Conservation (phyloP, 495 filamentous ascomycete genomes). For the Aspergillus bertholletiae region DNA sequence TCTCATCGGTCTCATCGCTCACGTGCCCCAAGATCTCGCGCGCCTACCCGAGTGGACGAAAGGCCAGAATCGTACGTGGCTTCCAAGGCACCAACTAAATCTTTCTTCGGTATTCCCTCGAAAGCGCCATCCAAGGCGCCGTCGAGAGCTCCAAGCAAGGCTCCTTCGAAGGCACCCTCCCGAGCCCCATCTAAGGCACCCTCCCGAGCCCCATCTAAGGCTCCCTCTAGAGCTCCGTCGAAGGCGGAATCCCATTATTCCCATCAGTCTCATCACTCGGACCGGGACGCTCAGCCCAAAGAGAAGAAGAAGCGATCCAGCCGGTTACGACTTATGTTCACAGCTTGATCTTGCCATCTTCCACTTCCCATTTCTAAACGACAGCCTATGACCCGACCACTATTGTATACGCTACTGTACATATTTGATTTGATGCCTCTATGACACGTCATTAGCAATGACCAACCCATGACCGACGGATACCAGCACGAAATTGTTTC, state of each 20-base stretch:
- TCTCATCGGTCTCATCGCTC: slow-evolving; percentile 41
- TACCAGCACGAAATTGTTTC: neutral
- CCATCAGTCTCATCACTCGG: slow-evolving; percentile 20
- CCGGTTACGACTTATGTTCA: slow-evolving; percentile 43
- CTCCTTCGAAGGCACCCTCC: slow-evolving; percentile 15
- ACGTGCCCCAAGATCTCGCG: slow-evolving; percentile 13
- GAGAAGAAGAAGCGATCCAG: slow-evolving; percentile 43
- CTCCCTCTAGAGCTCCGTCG: slow-evolving; percentile 19
- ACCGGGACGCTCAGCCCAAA: slow-evolving; percentile 32
- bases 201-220: slow-evolving; percentile 13
- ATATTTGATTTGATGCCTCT: neutral
- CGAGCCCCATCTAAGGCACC: slow-evolving; percentile 18
- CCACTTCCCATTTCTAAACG: neutral
- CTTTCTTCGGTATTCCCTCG: slow-evolving; percentile 9
- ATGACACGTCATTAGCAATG: neutral
- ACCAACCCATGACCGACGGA: neutral
- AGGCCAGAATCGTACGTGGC: slow-evolving; percentile 18
- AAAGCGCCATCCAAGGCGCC: slow-evolving; percentile 14
- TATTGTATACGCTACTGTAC: slow-evolving; percentile 7
- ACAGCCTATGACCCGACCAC: neutral
- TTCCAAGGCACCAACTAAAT: slow-evolving; percentile 15
- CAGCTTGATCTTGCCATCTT: slow-evolving; percentile 19
- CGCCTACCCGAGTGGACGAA: slow-evolving; percentile 15
- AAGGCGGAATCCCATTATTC: slow-evolving; percentile 22
- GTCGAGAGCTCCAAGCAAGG: slow-evolving; percentile 10